Conservation (phyloP, 108 stramenopile genomes). For the Ochromonas danica region DNA sequence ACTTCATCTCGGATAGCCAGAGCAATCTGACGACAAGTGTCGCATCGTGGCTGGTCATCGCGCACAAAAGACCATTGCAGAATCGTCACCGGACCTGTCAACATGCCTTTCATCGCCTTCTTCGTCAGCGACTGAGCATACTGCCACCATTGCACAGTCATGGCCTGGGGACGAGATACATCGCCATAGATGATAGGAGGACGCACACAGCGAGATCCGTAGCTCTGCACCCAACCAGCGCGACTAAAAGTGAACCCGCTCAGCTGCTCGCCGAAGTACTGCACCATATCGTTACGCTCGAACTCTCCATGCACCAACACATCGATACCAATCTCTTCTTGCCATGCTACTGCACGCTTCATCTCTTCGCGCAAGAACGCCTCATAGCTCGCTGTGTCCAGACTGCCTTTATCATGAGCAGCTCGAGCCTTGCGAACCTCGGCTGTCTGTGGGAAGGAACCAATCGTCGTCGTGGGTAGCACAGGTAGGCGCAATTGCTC, state of each 20-base stretch:
- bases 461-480: slow-evolving; percentile 70
- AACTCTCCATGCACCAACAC: slow-evolving; percentile 66
- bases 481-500: slow-evolving; percentile 53
- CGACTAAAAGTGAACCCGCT: slow-evolving; percentile 60
- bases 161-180: slow-evolving; percentile 53
- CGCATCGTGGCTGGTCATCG: slow-evolving; percentile 63
- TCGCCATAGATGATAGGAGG: slow-evolving; percentile 66
- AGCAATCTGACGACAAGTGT: slow-evolving; percentile 59
- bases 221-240: slow-evolving; percentile 72
- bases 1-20: slow-evolving; percentile 65
- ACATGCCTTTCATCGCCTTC: slow-evolving; percentile 71
- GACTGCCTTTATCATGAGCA: slow-evolving; percentile 51
- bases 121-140: slow-evolving; percentile 64
- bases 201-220: slow-evolving; percentile 66
- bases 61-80: slow-evolving; percentile 76
- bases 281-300: slow-evolving; percentile 74
- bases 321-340: not conserved
- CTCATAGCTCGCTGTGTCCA: slow-evolving; percentile 55
- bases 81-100: slow-evolving; percentile 71
- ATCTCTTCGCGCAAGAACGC: slow-evolving; percentile 63
- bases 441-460: slow-evolving; percentile 66
- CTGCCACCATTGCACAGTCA: slow-evolving; percentile 68
- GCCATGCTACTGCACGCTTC: too few relatives aligned
- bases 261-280: slow-evolving; percentile 69
- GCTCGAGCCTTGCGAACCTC: slow-evolving; percentile 57